phyloP scores from a whole-genome alignment of 257 asterid genomes.

The Solanum clarkiae region DNA sequence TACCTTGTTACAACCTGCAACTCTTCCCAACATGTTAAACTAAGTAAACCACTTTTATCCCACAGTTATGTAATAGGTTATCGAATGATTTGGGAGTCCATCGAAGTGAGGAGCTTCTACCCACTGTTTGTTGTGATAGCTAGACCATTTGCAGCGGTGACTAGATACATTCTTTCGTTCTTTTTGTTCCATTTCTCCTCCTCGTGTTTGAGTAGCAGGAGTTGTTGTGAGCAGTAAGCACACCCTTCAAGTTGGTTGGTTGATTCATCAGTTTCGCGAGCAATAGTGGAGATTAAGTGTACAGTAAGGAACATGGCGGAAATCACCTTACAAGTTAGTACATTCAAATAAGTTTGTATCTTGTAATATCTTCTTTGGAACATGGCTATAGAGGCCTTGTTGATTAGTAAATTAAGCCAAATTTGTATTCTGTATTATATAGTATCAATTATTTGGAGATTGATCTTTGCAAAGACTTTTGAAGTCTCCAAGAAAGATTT shows the following conservation, averaged over 20 bases:
- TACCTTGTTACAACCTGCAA: neutral
- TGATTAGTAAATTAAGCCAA: neutral
- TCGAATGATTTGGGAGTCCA: conserved; percentile 70
- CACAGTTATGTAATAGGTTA: conserved; percentile 79
- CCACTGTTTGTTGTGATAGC: neutral
- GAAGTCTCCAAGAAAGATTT: neutral
- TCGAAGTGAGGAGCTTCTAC: conserved; percentile 28
- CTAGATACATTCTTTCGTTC: neutral
- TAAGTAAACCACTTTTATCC: neutral
- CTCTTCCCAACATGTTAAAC: neutral
- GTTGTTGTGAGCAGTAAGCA: neutral
- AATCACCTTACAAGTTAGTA: neutral
- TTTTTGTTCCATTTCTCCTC: neutral
- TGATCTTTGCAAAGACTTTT: neutral
- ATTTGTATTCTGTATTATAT: neutral
- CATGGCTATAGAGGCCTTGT: neutral
- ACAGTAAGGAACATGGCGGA: neutral
- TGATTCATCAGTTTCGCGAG: neutral
- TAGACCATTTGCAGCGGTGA: neutral
- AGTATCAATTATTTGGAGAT: neutral
- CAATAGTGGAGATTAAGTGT: neutral
- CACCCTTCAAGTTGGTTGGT: neutral
- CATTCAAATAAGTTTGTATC: neutral
- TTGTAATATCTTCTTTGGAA: neutral
- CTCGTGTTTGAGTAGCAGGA: neutral